Evolutionary conservation across 1,284 basidiomycete species (phyloP), one percentile per base, ranked within the genome.

Genomic region (Cystobasidiaceae sp.): DNA sequence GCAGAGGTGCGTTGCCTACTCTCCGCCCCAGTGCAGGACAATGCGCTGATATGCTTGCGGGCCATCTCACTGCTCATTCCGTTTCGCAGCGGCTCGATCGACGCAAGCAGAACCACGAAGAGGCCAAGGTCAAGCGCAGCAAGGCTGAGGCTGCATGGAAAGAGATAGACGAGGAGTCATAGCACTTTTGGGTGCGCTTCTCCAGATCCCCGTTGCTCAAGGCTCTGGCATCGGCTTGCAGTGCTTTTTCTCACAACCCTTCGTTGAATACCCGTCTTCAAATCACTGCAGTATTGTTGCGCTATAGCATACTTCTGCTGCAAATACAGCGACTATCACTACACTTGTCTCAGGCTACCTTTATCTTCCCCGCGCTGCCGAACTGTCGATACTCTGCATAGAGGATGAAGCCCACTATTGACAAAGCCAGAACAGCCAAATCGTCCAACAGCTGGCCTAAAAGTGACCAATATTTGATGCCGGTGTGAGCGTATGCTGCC

Each of bases 401-500:
- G 25, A 67, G 44, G 11, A 67, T 61, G 25, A 61, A 61, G 8
- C 45, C 34, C 17, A 54, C 64, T 30, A 68, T 21, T 7, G 49
- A 49, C 9, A 68, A 32, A 3, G 66, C 41, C 15, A 68, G 46
- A 6, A 68, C 67, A 17, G 56, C 44, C 17, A 68, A 49, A 49
- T 68, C 67, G 37, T 68, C 67, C 4, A 68, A 41, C n/a, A 68
- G 23, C 37, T 60, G 50, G 7, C 57, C 56, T 6, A 65, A 28
- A 5, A 68, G 57, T 5, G 67, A 27, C 66, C 61, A 68, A 46
- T 68, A 68, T 34, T 59, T 60, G 27, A 66, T 57, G 21, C 57
- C 63, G 2, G 67, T 66, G 30, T 55, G 34, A 9, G 65, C 46
- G 41, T 61, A 66, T 21, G 60, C 32, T 9, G 55, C 50, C 17